Base-by-base conservation (phyloP, 495 filamentous ascomycete genomes). In the Aspergillus ostianus region DNA sequence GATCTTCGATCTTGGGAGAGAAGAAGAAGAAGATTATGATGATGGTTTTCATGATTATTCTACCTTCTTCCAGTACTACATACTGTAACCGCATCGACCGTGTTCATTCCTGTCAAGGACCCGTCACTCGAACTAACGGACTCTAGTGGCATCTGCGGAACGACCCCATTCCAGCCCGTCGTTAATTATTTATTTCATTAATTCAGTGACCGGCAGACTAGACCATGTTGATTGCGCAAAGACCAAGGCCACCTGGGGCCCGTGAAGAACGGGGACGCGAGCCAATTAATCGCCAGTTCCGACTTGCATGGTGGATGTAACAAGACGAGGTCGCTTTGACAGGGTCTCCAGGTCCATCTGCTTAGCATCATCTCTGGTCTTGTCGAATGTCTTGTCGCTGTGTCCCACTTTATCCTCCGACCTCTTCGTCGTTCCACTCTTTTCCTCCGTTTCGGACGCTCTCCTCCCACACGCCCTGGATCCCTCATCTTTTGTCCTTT, bases 221-320 rank as follows among this genome's bases (percentile, higher is more conserved):
- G 21, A 30, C 50, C 50, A 52, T 52, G 23, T 23, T 21, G 27
- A 52, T 56, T 56, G 53, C 20, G 53, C 53, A 56, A 56, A 56
- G 53, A 56, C 53, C 53, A 56, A 52, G 41, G n/a, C 41, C 32
- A 55, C 27, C 53, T 47, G 15, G 29, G 52, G 30, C 52, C 30
- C 27, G 36, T 56, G 53, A 56, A 56, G 53, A 56, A 56, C 53
- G 53, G 53, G 44, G 21, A 26, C 41, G 32, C 10, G 21, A 41
- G 19, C 52, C 52, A 54, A 41, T 45, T 19, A 30, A 54, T 26
- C 30, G 15, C 10, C 18, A 44, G 26, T 47, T 36, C 36, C 53
- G 17, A 27, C 32, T 21, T 19, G 17, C 50, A 52, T 32, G 46
- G 30, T 29, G 20, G 54, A 27, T 44, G 54, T 47, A 48, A 56